These are phyloP conservation scores for Kwoniella sp. DNA, from an alignment of 768 basidiomycete species.

Conservation along the genomic window DNA sequence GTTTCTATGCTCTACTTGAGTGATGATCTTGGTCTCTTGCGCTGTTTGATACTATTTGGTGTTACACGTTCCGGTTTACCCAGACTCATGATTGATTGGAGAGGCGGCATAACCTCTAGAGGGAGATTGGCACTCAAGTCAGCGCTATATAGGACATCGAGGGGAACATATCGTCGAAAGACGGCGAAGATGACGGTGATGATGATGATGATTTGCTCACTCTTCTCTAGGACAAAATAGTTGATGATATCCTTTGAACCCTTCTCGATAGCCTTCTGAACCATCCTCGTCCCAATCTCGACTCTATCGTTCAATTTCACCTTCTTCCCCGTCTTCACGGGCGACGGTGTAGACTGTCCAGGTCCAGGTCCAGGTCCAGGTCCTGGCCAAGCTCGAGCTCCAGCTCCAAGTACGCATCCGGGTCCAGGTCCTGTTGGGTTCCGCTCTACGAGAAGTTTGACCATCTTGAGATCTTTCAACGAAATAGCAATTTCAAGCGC, in stretches of 20 bases:
- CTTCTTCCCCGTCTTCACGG: conserved; percentile 22
- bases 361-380: too few species aligned
- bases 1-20: not conserved
- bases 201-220: conserved; percentile 33
- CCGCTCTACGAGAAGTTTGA: conserved; percentile 77
- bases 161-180: too few species aligned
- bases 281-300: conserved; percentile 29
- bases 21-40: not conserved
- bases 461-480: conserved; percentile 67
- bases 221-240: conserved; percentile 54
- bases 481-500: conserved; percentile 75
- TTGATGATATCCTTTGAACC: conserved; percentile 48
- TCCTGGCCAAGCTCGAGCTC: too few species aligned
- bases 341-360: conserved; percentile 26
- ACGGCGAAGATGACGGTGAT: not conserved
- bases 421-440: conserved; percentile 19
- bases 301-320: conserved; percentile 28
- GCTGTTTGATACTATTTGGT: not conserved
- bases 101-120: conserved; percentile 39
- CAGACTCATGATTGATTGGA: conserved; percentile 42
- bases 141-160: too few species aligned
- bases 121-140: too few species aligned
- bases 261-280: conserved; percentile 41
- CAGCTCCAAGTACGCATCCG: too few species aligned
- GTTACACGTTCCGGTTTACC: conserved; percentile 15